Evolutionary conservation across 495 filamentous ascomycete genomes (phyloP).

Genomic region (Pseudomonodictys pantanalensis): DNA sequence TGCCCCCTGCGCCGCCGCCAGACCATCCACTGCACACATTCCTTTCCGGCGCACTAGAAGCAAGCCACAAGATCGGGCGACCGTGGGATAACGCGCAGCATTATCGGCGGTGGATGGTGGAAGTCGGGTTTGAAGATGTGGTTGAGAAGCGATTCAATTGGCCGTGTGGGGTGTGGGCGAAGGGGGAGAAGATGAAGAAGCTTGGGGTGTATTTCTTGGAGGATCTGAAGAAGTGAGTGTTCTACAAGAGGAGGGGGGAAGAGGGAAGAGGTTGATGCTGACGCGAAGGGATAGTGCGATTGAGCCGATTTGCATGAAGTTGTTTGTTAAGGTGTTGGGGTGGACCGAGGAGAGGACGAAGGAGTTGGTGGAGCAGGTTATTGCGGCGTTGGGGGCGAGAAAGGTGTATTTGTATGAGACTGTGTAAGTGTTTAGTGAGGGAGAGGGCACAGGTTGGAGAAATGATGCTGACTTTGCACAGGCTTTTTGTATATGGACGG

Average conservation of each 20-base stretch:
- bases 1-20: no score
- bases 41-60: no score
- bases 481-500: constrained; percentile 13
- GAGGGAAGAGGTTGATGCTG: no score
- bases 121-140: constrained; percentile 26
- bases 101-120: constrained; percentile 18
- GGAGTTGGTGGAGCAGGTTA: constrained; percentile 15
- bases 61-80: constrained; percentile 12
- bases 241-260: no score
- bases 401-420: constrained; percentile 28
- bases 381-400: constrained; percentile 4
- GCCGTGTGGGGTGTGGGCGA: constrained; percentile 27
- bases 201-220: constrained; percentile 22
- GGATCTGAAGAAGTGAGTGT: constrained; percentile 14
- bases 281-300: no score
- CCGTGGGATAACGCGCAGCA: constrained; percentile 6
- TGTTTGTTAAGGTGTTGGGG: constrained; percentile 20
- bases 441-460: neutral
- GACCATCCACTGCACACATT: no score
- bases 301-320: constrained; percentile 23
- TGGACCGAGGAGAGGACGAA: constrained; percentile 29
- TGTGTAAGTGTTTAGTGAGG: constrained; percentile 15
- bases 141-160: constrained; percentile 18
- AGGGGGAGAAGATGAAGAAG: constrained; percentile 27
- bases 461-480: neutral